Conservation (phyloP, 306 rosid genomes). For the Cucurbita ficifolia region DNA sequence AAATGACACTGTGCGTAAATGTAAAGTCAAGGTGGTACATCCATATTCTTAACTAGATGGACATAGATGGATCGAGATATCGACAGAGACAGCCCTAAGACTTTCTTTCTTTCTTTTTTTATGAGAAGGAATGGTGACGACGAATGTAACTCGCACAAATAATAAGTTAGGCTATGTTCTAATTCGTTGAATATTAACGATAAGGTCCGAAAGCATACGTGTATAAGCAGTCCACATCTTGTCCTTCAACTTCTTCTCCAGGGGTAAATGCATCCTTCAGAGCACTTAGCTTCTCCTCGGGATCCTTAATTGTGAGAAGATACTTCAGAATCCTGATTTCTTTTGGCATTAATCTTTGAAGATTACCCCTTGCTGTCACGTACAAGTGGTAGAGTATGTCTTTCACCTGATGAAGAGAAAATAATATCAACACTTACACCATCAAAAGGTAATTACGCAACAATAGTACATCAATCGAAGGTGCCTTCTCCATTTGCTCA, state of each 20-base stretch:
- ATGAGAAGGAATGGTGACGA: not conserved
- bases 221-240: slow-evolving; percentile 49
- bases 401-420: slow-evolving; percentile 36
- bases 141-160: not conserved
- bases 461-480: not conserved
- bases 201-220: slow-evolving; percentile 39
- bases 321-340: slow-evolving; percentile 73
- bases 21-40: not conserved
- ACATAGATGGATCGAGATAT: not conserved
- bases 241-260: slow-evolving; percentile 78
- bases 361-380: slow-evolving; percentile 63
- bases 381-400: slow-evolving; percentile 74
- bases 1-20: not conserved
- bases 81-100: not conserved
- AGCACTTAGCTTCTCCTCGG: slow-evolving; percentile 47
- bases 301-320: slow-evolving; percentile 62
- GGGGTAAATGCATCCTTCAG: slow-evolving; percentile 87
- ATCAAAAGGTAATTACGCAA: not conserved
- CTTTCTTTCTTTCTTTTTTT: not conserved
- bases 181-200: not conserved
- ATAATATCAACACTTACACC: not conserved
- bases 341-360: slow-evolving; percentile 72
- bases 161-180: not conserved
- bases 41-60: not conserved
- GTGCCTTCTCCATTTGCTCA: not conserved